These are phyloP conservation scores for Candida gorgasii DNA, from an alignment of 805 yeast genomes.

Conservation along the genomic window DNA sequence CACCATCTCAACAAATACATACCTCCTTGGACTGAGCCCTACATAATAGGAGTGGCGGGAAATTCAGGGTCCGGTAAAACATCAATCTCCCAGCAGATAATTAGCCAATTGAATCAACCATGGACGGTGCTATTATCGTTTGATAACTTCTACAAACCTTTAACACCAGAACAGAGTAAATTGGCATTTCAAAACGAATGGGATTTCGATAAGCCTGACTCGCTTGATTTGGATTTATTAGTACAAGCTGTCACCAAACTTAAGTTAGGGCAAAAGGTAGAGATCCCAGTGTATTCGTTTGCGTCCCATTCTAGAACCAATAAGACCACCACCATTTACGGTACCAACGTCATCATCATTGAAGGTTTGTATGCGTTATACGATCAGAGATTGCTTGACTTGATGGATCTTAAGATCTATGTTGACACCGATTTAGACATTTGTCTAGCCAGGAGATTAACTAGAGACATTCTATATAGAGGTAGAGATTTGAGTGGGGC, in stretches of 20 bases:
- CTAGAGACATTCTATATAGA: slow-evolving; percentile 82
- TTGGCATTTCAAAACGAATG: slow-evolving; percentile 68
- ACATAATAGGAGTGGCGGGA: slow-evolving; percentile 51
- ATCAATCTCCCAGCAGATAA: slow-evolving; percentile 81
- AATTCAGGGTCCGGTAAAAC: slow-evolving; percentile 85
- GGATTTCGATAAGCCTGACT: slow-evolving; percentile 87
- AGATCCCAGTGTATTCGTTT: slow-evolving; percentile 56
- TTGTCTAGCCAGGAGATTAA: slow-evolving; percentile 84
- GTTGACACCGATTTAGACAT: slow-evolving; percentile 94
- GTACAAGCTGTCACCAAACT: slow-evolving; percentile 62
- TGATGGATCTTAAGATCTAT: slow-evolving; percentile 85
- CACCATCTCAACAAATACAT: slow-evolving; percentile 24
- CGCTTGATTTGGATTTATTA: slow-evolving; percentile 76
- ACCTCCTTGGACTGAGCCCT: slow-evolving; percentile 47
- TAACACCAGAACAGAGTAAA: slow-evolving; percentile 58
- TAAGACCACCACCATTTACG: slow-evolving; percentile 75
- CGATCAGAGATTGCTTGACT: slow-evolving; percentile 62
- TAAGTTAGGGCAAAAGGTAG: slow-evolving; percentile 60
- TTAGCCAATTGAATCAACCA: slow-evolving; percentile 77
- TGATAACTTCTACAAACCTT: slow-evolving; percentile 87
- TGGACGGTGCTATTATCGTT: slow-evolving; percentile 90
- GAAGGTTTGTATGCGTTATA: slow-evolving; percentile 90
- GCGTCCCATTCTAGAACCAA: slow-evolving; percentile 67
- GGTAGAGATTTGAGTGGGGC: slow-evolving; percentile 85
- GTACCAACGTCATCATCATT: slow-evolving; percentile 88